Evolutionary conservation across 2,329 filamentous ascomycete species (phyloP).

Genomic region (Colletotrichum sp.): DNA sequence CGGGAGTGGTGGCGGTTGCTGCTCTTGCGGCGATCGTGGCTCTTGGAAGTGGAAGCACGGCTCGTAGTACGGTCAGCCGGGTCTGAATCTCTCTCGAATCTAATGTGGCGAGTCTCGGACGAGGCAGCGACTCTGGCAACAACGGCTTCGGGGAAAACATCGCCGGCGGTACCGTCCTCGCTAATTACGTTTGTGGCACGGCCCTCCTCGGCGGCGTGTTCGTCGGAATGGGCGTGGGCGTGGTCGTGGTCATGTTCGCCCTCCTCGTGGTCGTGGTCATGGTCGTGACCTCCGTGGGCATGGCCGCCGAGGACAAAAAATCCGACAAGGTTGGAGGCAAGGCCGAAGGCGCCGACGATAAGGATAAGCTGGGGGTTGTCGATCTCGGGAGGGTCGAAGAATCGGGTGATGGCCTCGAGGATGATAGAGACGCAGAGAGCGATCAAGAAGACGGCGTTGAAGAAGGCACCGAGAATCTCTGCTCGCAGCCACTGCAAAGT

Average conservation of each 20-base stretch:
- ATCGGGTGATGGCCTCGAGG: conserved; percentile 89
- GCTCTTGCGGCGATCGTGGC: conserved; percentile 49
- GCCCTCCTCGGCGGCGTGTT: conserved; percentile 56
- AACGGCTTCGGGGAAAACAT: conserved; percentile 67
- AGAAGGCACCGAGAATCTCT: conserved; percentile 93
- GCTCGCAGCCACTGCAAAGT: conserved; percentile 86
- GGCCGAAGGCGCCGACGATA: conserved; percentile 84
- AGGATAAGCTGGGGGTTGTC: conserved; percentile 85
- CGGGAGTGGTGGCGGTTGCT: conserved; percentile 59
- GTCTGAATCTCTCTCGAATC: conserved; percentile 40
- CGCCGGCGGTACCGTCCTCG: conserved; percentile 66
- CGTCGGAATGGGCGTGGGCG: conserved; percentile 32
- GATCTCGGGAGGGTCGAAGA: conserved; percentile 90
- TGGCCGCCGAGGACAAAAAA: conserved; percentile 94
- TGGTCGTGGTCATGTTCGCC: conserved; percentile 41
- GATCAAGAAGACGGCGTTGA: conserved; percentile 97
- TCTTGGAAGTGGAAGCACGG: conserved; percentile 37
- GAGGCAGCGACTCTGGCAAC: conserved; percentile 53
- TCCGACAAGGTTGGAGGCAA: conserved; percentile 87
- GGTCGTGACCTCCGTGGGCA: conserved; percentile 69
- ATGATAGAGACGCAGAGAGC: conserved; percentile 96
- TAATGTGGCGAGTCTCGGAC: conserved; percentile 44
- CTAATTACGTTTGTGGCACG: conserved; percentile 47
- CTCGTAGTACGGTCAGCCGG: conserved; percentile 24
- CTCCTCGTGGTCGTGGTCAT: conserved; percentile 53